Conservation (phyloP, 495 filamentous ascomycete species). For the Penicillium herquei region DNA sequence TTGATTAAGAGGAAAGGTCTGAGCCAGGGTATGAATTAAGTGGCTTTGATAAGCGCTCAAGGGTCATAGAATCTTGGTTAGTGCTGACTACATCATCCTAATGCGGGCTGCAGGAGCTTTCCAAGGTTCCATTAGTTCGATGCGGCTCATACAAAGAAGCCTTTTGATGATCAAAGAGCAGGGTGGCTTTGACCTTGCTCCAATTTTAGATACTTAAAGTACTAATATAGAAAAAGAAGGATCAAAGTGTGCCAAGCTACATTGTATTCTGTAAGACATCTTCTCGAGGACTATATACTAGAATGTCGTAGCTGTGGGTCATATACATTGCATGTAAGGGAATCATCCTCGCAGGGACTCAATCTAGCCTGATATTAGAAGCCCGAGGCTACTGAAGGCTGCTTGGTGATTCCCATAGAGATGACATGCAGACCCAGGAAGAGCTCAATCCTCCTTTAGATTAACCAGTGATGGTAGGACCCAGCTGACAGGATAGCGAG, state of each 20-base stretch:
- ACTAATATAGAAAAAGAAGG: too few relatives aligned
- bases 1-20: too few relatives aligned
- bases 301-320: constrained; percentile 25
- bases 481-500: constrained; percentile 16
- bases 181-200: too few relatives aligned
- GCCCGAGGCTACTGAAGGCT: constrained; percentile 4
- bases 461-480: constrained; percentile 14
- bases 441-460: constrained; percentile 20
- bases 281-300: constrained; percentile 34
- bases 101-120: too few relatives aligned
- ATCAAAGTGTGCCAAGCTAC: constrained; percentile 10
- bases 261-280: constrained; percentile 15
- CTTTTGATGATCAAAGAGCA: too few relatives aligned
- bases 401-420: constrained; percentile 19
- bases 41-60: too few relatives aligned
- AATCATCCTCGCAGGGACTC: constrained; percentile 14
- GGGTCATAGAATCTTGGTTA: too few relatives aligned
- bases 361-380: background rate
- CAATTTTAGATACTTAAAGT: background rate
- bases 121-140: too few relatives aligned
- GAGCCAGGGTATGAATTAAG: too few relatives aligned
- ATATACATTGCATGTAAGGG: constrained; percentile 35
- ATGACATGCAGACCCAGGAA: constrained; percentile 15
- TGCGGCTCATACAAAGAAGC: too few relatives aligned
- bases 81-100: too few relatives aligned